A percentile compares a stretch with the other conserved stretches of the same genome.
phyloP scores from a whole-genome alignment of 306 rosid species.

The Potentilla sterilis region DNA sequence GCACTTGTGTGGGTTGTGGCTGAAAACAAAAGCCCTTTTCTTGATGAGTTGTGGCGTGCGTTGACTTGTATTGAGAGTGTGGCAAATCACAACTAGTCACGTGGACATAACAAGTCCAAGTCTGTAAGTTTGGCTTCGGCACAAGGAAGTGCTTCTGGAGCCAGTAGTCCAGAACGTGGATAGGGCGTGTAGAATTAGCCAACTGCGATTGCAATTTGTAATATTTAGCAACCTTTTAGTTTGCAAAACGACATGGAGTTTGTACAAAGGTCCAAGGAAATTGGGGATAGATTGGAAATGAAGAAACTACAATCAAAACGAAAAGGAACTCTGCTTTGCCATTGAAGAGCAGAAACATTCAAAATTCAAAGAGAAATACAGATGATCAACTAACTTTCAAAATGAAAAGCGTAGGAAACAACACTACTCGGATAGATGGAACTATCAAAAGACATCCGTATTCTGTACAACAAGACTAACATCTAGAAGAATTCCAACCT shows the following conservation, averaged over 20 bases:
- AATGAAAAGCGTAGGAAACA: conserved; percentile 8
- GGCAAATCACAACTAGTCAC: conserved; percentile 11
- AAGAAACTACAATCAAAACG: neutral
- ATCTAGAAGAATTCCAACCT: neutral
- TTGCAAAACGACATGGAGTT: neutral
- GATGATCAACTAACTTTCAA: neutral
- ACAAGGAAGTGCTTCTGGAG: neutral
- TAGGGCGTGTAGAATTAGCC: conserved; percentile 8
- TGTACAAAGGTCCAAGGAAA: neutral
- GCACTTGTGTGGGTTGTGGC: neutral
- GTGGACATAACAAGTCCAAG: conserved; percentile 15
- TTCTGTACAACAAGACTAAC: conserved; percentile 2
- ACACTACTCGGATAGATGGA: neutral
- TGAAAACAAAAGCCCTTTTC: conserved; percentile 2
- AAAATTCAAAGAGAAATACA: neutral
- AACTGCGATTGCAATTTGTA: neutral
- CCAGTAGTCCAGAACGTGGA: neutral
- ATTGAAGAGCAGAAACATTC: conserved; percentile 2
- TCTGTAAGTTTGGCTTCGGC: neutral
- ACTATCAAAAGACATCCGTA: conserved; percentile 5
- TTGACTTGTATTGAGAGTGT: neutral
- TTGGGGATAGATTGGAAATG: neutral
- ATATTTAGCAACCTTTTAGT: neutral
- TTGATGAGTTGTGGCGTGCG: conserved; percentile 10
- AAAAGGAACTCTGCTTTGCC: neutral